Evolutionary conservation across 169 alveolate genomes (phyloP).

Genomic region (Plasmodium adleri): DNA sequence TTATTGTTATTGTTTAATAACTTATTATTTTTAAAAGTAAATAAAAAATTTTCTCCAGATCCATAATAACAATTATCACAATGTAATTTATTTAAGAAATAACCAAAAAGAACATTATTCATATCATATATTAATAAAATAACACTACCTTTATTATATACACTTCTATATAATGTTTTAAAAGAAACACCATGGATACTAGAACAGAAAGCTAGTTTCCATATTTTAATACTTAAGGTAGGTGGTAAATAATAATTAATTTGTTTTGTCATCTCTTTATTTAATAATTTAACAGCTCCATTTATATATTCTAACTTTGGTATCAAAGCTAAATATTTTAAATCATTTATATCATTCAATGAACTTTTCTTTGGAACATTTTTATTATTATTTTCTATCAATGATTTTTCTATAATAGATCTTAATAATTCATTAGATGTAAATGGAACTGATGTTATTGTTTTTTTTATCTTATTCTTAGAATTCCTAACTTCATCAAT

Average conservation of each 20-base stretch:
- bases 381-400: slow-evolving; percentile 23
- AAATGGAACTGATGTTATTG: slow-evolving; percentile 71
- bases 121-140: slow-evolving; percentile 87
- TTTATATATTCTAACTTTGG: slow-evolving; percentile 59
- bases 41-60: slow-evolving; percentile 89
- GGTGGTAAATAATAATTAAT: slow-evolving; percentile 83
- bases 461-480: slow-evolving; percentile 61
- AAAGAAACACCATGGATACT: slow-evolving; percentile 83
- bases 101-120: slow-evolving; percentile 89
- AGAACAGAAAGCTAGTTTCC: slow-evolving; percentile 84
- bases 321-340: slow-evolving; percentile 21
- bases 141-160: slow-evolving; percentile 85
- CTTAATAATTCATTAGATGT: slow-evolving; percentile 71
- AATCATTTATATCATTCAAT: slow-evolving; percentile 35
- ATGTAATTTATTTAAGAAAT: slow-evolving; percentile 85
- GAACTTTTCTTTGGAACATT: background rate
- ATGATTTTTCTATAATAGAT: slow-evolving; percentile 56
- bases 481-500: slow-evolving; percentile 66
- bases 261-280: slow-evolving; percentile 80
- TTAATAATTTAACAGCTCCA: slow-evolving; percentile 75
- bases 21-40: slow-evolving; percentile 77
- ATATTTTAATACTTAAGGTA: slow-evolving; percentile 82
- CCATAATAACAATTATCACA: slow-evolving; percentile 87
- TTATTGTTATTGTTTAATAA: background rate
- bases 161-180: slow-evolving; percentile 87